These are phyloP conservation scores for Lagenidium giganteum DNA, from an alignment of 352 stramenopile genomes.

Conservation along the genomic window DNA sequence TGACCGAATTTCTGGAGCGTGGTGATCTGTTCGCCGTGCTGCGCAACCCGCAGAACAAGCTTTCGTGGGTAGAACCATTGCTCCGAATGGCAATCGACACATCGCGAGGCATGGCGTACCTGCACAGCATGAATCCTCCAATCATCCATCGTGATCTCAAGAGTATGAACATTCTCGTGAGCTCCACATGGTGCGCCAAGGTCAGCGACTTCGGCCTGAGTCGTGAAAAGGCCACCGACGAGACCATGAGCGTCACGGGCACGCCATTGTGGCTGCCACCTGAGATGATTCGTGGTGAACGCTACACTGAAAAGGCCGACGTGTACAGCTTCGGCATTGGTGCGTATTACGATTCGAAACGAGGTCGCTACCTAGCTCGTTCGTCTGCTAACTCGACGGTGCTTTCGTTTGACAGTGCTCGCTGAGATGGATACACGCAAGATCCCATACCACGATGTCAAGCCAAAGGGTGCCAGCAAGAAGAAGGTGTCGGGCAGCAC, in stretches of 20 bases:
- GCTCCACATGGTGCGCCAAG: slow-evolving; percentile 87
- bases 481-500: slow-evolving; percentile 84
- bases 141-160: slow-evolving; percentile 99
- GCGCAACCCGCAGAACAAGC: slow-evolving; percentile 71
- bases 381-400: background rate
- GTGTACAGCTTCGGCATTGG: slow-evolving; percentile 87
- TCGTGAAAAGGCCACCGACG: slow-evolving; percentile 93
- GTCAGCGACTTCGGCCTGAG: slow-evolving; percentile 98
- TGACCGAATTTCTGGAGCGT: slow-evolving; percentile 83
- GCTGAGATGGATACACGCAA: slow-evolving; percentile 82
- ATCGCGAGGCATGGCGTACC: slow-evolving; percentile 95
- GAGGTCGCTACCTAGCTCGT: slow-evolving; percentile 3
- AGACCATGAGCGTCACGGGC: slow-evolving; percentile 91
- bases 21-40: slow-evolving; percentile 81
- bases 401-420: slow-evolving; percentile 37
- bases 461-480: slow-evolving; percentile 74
- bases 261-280: slow-evolving; percentile 81
- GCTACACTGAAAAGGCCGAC: slow-evolving; percentile 86
- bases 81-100: slow-evolving; percentile 88
- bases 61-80: slow-evolving; percentile 84
- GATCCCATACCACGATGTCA: slow-evolving; percentile 87
- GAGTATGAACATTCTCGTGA: slow-evolving; percentile 85
- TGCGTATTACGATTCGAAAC: slow-evolving; percentile 16
- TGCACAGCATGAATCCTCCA: slow-evolving; percentile 96
- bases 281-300: slow-evolving; percentile 87